Percentiles rank a stretch among this genome's conserved stretches.
Evolutionary conservation across 257 asterid species (phyloP).

Genomic region (Ophiorrhiza pumila): DNA sequence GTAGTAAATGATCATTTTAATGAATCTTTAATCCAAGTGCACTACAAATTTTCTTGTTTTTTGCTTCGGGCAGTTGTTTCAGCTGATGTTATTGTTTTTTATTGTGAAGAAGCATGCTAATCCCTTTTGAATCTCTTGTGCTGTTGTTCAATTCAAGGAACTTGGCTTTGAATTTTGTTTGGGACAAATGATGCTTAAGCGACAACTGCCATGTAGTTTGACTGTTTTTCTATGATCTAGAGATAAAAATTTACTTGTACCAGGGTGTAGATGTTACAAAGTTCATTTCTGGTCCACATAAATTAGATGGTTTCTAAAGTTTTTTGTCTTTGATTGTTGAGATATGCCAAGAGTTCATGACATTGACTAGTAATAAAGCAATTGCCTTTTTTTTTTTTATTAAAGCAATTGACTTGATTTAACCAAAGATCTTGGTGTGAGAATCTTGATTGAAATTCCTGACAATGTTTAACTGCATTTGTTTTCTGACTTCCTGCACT

Average conservation of each 20-base stretch:
- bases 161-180: background rate
- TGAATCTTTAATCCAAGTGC: background rate
- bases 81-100: background rate
- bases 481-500: slow-evolving; percentile 11
- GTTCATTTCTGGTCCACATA: background rate
- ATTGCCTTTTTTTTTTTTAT: too few species aligned
- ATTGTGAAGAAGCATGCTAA: background rate
- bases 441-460: background rate
- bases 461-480: background rate
- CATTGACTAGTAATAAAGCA: background rate
- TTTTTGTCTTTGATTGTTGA: background rate
- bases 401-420: slow-evolving; percentile 8
- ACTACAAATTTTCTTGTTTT: background rate
- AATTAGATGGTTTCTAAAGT: background rate
- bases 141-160: background rate
- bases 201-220: background rate
- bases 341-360: background rate
- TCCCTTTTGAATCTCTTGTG: background rate
- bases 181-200: background rate
- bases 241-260: background rate
- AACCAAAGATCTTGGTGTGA: background rate
- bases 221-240: background rate
- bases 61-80: background rate
- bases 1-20: background rate
- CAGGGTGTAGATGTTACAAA: background rate